These are phyloP conservation scores for Eleusine indica DNA, from an alignment of 176 grass and related monocot species.

Conservation along the genomic window DNA sequence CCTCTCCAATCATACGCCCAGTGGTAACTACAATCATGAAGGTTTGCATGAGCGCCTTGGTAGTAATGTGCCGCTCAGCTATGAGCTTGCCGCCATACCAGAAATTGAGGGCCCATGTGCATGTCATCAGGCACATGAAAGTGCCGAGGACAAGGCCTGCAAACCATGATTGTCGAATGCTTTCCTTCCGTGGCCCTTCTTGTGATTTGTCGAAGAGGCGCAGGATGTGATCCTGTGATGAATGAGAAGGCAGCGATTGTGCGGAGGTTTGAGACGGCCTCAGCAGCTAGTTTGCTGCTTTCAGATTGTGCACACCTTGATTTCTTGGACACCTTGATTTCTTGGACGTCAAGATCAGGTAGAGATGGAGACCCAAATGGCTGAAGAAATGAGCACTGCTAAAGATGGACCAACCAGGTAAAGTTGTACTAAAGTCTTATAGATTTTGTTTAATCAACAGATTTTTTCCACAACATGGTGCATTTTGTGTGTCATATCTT, in stretches of 20 bases:
- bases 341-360: too few species aligned
- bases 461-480: too few species aligned
- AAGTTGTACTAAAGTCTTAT: too few species aligned
- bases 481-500: too few species aligned
- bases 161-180: conserved; percentile 76
- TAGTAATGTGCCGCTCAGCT: conserved; percentile 51
- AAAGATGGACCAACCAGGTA: too few species aligned
- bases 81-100: conserved; percentile 93
- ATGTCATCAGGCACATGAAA: conserved; percentile 72
- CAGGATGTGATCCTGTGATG: conserved; percentile 82
- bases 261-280: conserved; percentile 88
- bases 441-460: too few species aligned
- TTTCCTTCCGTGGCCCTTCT: conserved; percentile 69
- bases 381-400: too few species aligned
- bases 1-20: conserved; percentile 90
- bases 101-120: conserved; percentile 87
- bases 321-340: conserved; percentile 58
- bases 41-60: conserved; percentile 76
- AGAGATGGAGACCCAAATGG: too few species aligned
- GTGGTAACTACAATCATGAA: conserved; percentile 92
- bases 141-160: conserved; percentile 75
- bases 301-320: conserved; percentile 73
- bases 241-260: conserved; percentile 97
- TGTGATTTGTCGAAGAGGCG: conserved; percentile 69
- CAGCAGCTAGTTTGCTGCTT: conserved; percentile 85